Conservation (phyloP, 192 early-diverging fungal genomes). For the Backusella morwellensis region DNA sequence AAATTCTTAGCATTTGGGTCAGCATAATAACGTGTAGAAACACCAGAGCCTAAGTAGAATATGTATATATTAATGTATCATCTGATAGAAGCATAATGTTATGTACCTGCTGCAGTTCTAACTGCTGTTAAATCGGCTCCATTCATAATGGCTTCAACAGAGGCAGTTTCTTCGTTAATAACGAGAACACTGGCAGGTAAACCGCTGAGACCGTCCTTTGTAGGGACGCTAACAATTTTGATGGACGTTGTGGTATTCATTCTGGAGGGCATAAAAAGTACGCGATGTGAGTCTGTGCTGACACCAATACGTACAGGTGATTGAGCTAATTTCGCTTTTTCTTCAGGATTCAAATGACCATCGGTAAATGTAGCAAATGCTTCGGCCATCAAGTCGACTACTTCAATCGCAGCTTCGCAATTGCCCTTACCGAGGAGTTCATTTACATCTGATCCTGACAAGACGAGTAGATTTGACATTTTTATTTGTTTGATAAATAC, state of each 20-base stretch:
- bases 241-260: slow-evolving; percentile 41
- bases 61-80: background rate
- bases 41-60: slow-evolving; percentile 35
- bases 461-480: slow-evolving; percentile 7
- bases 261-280: slow-evolving; percentile 51
- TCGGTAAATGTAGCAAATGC: slow-evolving; percentile 25
- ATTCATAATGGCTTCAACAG: slow-evolving; percentile 45
- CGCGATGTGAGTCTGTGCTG: slow-evolving; percentile 33
- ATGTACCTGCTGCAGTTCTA: slow-evolving; percentile 47
- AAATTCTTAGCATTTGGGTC: slow-evolving; percentile 23
- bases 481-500: background rate
- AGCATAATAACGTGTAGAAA: slow-evolving; percentile 43
- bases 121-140: slow-evolving; percentile 45
- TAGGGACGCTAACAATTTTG: slow-evolving; percentile 50
- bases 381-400: slow-evolving; percentile 28
- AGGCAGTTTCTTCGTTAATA: slow-evolving; percentile 42
- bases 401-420: background rate
- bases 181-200: slow-evolving; percentile 44
- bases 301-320: slow-evolving; percentile 42
- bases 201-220: slow-evolving; percentile 38
- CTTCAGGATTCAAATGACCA: background rate
- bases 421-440: slow-evolving; percentile 3
- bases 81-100: background rate
- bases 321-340: slow-evolving; percentile 31
- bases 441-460: slow-evolving; percentile 14